A percentile compares a stretch with the other conserved stretches of the same genome.
These are phyloP conservation scores for Candida sanyaensis DNA, from an alignment of 1,139 yeast genomes.

Conservation along the genomic window DNA sequence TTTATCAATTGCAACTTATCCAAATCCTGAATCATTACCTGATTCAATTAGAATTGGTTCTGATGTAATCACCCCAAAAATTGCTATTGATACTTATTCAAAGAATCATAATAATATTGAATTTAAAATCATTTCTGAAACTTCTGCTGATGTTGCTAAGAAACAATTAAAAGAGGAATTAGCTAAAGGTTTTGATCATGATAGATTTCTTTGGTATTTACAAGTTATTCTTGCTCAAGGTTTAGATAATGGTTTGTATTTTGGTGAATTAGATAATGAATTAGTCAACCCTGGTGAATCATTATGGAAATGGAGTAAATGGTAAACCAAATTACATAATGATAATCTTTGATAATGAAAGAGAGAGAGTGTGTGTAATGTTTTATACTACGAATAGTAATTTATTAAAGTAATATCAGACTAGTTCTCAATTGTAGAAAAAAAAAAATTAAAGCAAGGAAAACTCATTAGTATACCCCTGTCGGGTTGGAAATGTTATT, in stretches of 20 bases:
- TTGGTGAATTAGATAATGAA: slow-evolving; percentile 44
- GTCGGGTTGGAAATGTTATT: too few species aligned
- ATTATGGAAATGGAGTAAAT: slow-evolving; percentile 51
- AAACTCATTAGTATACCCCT: too few species aligned
- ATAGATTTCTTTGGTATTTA: slow-evolving; percentile 34
- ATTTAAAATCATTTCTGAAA: slow-evolving; percentile 26
- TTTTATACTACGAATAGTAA: too few species aligned
- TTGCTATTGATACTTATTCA: slow-evolving; percentile 44
- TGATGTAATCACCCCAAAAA: slow-evolving; percentile 37
- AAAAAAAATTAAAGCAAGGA: too few species aligned
- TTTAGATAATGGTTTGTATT: slow-evolving; percentile 38
- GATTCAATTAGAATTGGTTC: slow-evolving; percentile 47
- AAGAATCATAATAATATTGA: slow-evolving; percentile 36
- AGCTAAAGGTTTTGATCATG: slow-evolving; percentile 30
- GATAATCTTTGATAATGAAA: too few species aligned
- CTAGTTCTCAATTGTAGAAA: too few species aligned
- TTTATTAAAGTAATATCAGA: too few species aligned
- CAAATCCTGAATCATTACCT: slow-evolving; percentile 40
- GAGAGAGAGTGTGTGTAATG: too few species aligned
- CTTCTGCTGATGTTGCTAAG: slow-evolving; percentile 27
- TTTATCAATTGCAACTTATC: slow-evolving; percentile 38
- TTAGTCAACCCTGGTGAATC: slow-evolving; percentile 55
- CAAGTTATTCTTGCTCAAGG: slow-evolving; percentile 24
- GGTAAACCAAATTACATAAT: slow-evolving; percentile 1
- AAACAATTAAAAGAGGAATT: slow-evolving; percentile 29